phyloP scores from a whole-genome alignment of 169 alveolate genomes.

The Eimeria acervulina region DNA sequence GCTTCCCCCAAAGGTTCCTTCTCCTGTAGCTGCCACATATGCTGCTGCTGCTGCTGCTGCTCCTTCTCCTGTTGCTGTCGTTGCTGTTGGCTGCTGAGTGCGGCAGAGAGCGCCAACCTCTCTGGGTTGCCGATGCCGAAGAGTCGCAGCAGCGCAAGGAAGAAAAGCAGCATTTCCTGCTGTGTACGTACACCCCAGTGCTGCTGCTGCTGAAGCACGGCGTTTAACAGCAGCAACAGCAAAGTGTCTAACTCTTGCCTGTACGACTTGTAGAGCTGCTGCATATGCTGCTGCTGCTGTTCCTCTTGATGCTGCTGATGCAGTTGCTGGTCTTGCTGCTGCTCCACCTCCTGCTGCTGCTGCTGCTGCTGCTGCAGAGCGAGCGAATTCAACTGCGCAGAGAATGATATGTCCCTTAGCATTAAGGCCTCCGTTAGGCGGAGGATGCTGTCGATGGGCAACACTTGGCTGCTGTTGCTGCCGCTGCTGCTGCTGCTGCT shows the following conservation, averaged over 20 bases:
- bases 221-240: not conserved
- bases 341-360: not conserved
- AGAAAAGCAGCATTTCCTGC: not conserved
- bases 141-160: conserved; percentile 10
- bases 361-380: not conserved
- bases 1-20: not conserved
- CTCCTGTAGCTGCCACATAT: not conserved
- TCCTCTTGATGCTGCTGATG: too few species aligned
- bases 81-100: conserved; percentile 10
- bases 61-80: not conserved
- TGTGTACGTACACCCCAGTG: not conserved
- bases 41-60: not conserved
- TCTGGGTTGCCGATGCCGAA: conserved; percentile 41
- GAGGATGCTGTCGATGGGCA: not conserved
- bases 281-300: too few species aligned
- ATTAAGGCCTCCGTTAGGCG: conserved; percentile 31
- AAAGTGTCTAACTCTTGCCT: conserved; percentile 6
- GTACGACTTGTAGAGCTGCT: not conserved
- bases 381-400: not conserved
- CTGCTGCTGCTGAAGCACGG: not conserved
- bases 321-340: not conserved
- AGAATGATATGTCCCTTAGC: conserved; percentile 1
- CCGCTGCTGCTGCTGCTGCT: not conserved
- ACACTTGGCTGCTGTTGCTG: too few species aligned
- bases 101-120: conserved; percentile 2